These are phyloP conservation scores for Trichothecium roseum DNA, from an alignment of 2,329 filamentous ascomycete species.

Conservation along the genomic window DNA sequence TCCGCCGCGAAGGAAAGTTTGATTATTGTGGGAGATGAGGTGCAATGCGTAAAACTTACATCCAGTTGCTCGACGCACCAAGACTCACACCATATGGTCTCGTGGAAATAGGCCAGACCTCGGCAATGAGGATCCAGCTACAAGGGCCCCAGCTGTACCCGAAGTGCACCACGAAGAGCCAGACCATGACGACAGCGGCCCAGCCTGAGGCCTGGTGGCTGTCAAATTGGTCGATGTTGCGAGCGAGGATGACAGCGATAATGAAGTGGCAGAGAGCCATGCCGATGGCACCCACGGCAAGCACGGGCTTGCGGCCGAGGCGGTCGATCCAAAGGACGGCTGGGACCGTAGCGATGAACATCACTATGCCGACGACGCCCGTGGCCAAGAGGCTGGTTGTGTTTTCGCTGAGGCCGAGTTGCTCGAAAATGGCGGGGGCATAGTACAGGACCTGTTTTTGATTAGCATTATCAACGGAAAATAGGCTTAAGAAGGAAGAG, in stretches of 20 bases:
- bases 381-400: conserved; percentile 53
- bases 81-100: conserved; percentile 62
- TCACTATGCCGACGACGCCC: conserved; percentile 60
- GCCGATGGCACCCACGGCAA: conserved; percentile 54
- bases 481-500: too few relatives aligned
- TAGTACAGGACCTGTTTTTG: conserved; percentile 45
- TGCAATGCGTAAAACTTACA: conserved; percentile 25
- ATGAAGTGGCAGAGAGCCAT: conserved; percentile 64
- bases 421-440: conserved; percentile 57
- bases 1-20: not conserved
- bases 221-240: conserved; percentile 47
- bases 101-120: conserved; percentile 63
- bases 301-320: conserved; percentile 50
- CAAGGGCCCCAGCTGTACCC: conserved; percentile 68
- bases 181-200: conserved; percentile 58
- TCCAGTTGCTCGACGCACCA: conserved; percentile 56
- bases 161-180: conserved; percentile 67
- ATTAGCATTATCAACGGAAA: too few relatives aligned
- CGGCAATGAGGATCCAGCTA: conserved; percentile 64
- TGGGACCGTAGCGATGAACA: conserved; percentile 58
- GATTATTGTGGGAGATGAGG: not conserved
- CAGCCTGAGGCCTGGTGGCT: conserved; percentile 53
- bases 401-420: conserved; percentile 47
- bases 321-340: conserved; percentile 57
- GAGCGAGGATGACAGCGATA: conserved; percentile 58